Evolutionary conservation across 495 filamentous ascomycete species (phyloP).

Genomic region (Chaetomium cochliodes): DNA sequence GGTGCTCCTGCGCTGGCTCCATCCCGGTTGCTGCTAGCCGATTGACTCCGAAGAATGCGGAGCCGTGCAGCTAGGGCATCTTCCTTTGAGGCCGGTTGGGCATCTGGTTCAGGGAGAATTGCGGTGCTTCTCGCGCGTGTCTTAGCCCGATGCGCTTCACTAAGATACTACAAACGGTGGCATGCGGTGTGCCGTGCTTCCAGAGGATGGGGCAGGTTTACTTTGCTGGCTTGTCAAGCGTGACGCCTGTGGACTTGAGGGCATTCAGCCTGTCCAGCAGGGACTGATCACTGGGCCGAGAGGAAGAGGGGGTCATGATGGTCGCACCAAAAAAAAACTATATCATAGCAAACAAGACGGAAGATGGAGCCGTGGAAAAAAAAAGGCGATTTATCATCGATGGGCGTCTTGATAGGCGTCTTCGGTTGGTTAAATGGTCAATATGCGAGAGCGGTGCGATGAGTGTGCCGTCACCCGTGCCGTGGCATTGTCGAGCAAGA

Average conservation of each 20-base stretch:
- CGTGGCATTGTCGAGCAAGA: too few species aligned
- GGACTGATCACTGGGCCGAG: conserved; percentile 71
- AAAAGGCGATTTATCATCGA: not conserved
- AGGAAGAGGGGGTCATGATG: conserved; percentile 58
- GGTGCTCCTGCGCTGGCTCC: not conserved
- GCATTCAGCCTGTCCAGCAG: conserved; percentile 85
- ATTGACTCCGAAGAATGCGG: conserved; percentile 42
- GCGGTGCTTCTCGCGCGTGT: conserved; percentile 21
- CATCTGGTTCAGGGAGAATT: not conserved
- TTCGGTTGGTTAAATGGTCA: not conserved
- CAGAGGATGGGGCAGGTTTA: conserved; percentile 29
- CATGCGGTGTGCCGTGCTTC: not conserved
- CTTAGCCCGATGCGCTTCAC: conserved; percentile 13
- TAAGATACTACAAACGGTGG: conserved; percentile 3
- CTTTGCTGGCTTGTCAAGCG: conserved; percentile 36
- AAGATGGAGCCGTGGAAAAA: not conserved
- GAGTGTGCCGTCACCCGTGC: too few species aligned
- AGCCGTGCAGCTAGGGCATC: conserved; percentile 46
- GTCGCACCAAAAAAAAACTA: not conserved
- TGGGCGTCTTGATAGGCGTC: not conserved
- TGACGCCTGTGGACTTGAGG: conserved; percentile 50
- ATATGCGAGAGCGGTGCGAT: too few species aligned
- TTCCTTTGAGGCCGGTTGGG: conserved; percentile 37
- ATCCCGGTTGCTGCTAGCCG: conserved; percentile 20
- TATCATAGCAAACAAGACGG: not conserved